Conservation (phyloP, 495 filamentous ascomycete species). For the Neurospora hispaniola region DNA sequence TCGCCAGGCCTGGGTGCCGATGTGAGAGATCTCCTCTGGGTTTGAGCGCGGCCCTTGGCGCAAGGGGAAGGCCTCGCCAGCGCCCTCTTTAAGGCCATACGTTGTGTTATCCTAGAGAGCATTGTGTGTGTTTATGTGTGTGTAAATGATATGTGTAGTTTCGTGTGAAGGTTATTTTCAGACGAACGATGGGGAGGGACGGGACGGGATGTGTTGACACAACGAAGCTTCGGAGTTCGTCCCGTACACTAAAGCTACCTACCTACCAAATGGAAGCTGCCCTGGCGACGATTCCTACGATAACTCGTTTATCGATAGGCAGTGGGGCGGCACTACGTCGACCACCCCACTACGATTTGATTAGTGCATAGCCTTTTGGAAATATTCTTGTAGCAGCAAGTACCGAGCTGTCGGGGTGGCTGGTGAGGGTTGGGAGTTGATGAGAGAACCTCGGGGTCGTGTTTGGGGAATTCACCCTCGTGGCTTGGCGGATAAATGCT, state of each 20-base stretch:
- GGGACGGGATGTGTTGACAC: background rate
- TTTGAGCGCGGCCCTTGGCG: background rate
- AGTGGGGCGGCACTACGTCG: background rate
- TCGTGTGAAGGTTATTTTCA: background rate
- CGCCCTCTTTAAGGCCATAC: slow-evolving; percentile 18
- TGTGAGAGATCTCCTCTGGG: slow-evolving; percentile 25
- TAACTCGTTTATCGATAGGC: background rate
- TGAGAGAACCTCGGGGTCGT: background rate
- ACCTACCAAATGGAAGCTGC: background rate
- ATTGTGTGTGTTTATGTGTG: slow-evolving; percentile 8
- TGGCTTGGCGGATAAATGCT: background rate
- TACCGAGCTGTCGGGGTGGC: background rate
- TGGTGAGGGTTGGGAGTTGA: background rate
- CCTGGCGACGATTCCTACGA: background rate
- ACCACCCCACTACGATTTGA: background rate
- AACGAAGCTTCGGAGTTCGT: background rate
- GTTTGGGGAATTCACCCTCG: background rate
- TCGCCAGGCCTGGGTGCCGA: slow-evolving; percentile 40
- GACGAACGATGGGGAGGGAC: background rate
- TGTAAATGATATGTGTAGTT: background rate
- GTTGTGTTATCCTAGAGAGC: slow-evolving; percentile 29
- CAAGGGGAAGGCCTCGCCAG: background rate
- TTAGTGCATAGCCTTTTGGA: background rate
- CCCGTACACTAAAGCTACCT: background rate
- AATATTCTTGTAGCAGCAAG: background rate